Evolutionary conservation across 352 stramenopile genomes (phyloP).

Genomic region (Pythium dissimile): DNA sequence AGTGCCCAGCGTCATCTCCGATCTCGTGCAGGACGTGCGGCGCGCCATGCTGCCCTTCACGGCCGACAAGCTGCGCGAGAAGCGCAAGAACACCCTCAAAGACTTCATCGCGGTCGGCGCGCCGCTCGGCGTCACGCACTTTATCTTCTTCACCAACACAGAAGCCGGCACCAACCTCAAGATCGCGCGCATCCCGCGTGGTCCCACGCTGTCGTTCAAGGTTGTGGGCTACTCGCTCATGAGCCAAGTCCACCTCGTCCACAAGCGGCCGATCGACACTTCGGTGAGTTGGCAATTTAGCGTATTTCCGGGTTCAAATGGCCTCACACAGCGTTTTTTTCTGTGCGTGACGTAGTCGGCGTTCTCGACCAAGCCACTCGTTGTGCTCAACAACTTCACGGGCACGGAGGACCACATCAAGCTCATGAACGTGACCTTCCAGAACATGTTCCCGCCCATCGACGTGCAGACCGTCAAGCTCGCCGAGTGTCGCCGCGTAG

Average conservation of each 20-base stretch:
- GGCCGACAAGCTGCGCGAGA: conserved; percentile 90
- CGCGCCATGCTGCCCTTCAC: conserved; percentile 95
- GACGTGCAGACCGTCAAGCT: conserved; percentile 97
- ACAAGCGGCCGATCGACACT: conserved; percentile 89
- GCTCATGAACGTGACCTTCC: conserved; percentile 98
- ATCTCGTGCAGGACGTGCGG: conserved; percentile 91
- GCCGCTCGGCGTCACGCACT: conserved; percentile 95
- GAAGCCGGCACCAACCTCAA: conserved; percentile 93
- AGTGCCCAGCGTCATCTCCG: conserved; percentile 65
- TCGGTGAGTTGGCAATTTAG: conserved; percentile 29
- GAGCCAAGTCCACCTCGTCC: conserved; percentile 90
- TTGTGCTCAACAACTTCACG: conserved; percentile 99
- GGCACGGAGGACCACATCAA: conserved; percentile 83
- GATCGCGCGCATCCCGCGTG: conserved; percentile 91
- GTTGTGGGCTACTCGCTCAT: conserved; percentile 89
- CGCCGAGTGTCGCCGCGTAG: conserved; percentile 93
- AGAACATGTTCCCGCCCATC: conserved; percentile 99
- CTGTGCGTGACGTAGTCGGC: conserved; percentile 30
- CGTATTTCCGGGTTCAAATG: neutral
- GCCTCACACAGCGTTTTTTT: neutral
- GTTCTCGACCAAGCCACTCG: conserved; percentile 90
- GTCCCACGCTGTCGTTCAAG: conserved; percentile 95
- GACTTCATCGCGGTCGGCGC: conserved; percentile 90
- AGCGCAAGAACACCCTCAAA: conserved; percentile 90
- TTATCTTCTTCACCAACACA: conserved; percentile 95